Percentiles rank a stretch among this genome's conserved stretches.
phyloP scores from a whole-genome alignment of 768 basidiomycete genomes.

The Astraeus odoratus region DNA sequence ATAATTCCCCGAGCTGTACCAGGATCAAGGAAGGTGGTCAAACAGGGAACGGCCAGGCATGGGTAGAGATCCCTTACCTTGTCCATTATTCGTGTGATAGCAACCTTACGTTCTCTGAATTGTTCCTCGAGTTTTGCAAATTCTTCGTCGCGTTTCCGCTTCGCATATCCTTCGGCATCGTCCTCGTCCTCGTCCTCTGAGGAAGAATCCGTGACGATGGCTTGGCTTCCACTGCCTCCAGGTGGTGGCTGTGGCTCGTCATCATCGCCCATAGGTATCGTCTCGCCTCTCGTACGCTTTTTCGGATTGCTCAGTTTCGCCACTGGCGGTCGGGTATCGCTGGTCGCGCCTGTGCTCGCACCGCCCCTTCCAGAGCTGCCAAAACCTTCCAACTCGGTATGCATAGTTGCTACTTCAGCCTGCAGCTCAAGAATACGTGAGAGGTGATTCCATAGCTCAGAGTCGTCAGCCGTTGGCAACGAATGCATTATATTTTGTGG shows the following conservation, averaged over 20 bases:
- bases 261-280: conserved; percentile 26
- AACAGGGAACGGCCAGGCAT: too few species aligned
- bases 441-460: conserved; percentile 61
- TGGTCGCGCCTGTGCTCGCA: background rate
- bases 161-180: conserved; percentile 50
- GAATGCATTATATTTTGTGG: conserved; percentile 10
- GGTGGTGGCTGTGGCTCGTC: conserved; percentile 12
- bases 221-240: conserved; percentile 5
- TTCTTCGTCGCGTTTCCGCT: conserved; percentile 54
- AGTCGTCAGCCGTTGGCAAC: conserved; percentile 27
- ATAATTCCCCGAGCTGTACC: conserved; percentile 25
- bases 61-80: conserved; percentile 39
- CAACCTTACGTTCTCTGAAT: conserved; percentile 63
- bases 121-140: conserved; percentile 61
- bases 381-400: conserved; percentile 68
- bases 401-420: conserved; percentile 64
- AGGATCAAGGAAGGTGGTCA: background rate
- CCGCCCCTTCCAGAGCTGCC: conserved; percentile 23
- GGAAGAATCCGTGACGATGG: conserved; percentile 14
- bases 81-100: conserved; percentile 65
- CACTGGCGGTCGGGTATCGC: conserved; percentile 1
- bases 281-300: conserved; percentile 26
- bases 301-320: conserved; percentile 13
- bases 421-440: conserved; percentile 66
- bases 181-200: conserved; percentile 24